phyloP scores from a whole-genome alignment of 2,329 filamentous ascomycete species.

The Penicillium sp. region DNA sequence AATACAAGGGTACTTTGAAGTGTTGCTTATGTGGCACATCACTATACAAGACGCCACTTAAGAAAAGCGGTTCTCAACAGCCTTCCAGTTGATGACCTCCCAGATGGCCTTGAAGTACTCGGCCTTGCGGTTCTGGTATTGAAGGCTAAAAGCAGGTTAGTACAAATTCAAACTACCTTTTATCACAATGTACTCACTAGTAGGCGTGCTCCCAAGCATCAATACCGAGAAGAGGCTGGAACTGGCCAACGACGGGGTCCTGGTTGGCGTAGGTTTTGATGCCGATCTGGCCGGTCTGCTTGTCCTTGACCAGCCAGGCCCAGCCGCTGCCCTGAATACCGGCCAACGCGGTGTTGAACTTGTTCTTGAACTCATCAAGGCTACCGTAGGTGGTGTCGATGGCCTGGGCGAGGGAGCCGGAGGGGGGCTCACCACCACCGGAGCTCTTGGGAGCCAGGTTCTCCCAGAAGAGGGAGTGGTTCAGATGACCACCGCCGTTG shows the following conservation, averaged over 20 bases:
- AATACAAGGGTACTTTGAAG: slow-evolving; percentile 18
- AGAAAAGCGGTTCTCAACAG: slow-evolving; percentile 74
- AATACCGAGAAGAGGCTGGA: slow-evolving; percentile 79
- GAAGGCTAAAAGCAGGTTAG: slow-evolving; percentile 57
- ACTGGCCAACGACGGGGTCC: slow-evolving; percentile 83
- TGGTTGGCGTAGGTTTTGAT: slow-evolving; percentile 77
- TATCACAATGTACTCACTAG: slow-evolving; percentile 57
- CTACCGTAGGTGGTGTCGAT: slow-evolving; percentile 63
- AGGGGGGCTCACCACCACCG: slow-evolving; percentile 65
- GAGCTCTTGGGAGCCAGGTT: slow-evolving; percentile 64
- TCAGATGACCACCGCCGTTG: slow-evolving; percentile 65
- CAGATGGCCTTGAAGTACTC: slow-evolving; percentile 94
- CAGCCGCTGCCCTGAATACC: slow-evolving; percentile 68
- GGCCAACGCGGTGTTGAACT: slow-evolving; percentile 65
- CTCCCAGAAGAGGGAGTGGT: slow-evolving; percentile 69
- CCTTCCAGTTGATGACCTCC: slow-evolving; percentile 96
- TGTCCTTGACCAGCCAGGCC: slow-evolving; percentile 65
- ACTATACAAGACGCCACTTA: slow-evolving; percentile 34
- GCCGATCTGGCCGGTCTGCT: slow-evolving; percentile 57
- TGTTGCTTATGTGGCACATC: slow-evolving; percentile 9
- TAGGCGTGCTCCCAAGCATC: slow-evolving; percentile 98
- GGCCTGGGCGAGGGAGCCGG: slow-evolving; percentile 57
- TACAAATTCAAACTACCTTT: slow-evolving; percentile 1
- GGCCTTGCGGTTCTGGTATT: slow-evolving; percentile 96
- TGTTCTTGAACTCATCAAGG: slow-evolving; percentile 61